A percentile compares a stretch with the other conserved stretches of the same genome.
phyloP scores from a whole-genome alignment of 495 filamentous ascomycete species.

The Trichoderma erinaceum region DNA sequence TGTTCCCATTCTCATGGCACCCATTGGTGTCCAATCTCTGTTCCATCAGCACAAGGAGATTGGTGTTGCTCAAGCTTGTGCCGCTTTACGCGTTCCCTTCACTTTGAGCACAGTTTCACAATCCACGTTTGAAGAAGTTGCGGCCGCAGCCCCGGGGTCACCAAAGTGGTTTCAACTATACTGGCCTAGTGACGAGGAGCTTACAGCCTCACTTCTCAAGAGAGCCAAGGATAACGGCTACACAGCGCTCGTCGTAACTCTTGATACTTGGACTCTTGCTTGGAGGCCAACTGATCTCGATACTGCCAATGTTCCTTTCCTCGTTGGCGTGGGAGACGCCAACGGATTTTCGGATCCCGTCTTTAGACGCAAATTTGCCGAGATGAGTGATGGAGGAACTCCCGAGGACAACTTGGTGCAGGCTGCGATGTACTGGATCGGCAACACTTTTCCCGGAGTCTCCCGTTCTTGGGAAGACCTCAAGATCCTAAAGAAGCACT shows the following conservation, averaged over 20 bases:
- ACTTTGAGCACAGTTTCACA: conserved; percentile 45
- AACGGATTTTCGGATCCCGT: conserved; percentile 55
- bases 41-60: conserved; percentile 52
- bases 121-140: conserved; percentile 37
- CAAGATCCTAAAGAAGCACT: conserved; percentile 48
- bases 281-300: conserved; percentile 64
- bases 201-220: conserved; percentile 55
- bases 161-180: conserved; percentile 62
- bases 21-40: conserved; percentile 52
- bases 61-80: conserved; percentile 47
- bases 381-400: conserved; percentile 22
- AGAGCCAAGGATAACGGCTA: conserved; percentile 56
- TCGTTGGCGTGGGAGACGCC: conserved; percentile 41
- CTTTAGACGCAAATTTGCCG: conserved; percentile 42
- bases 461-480: conserved; percentile 55
- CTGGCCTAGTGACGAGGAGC: conserved; percentile 53
- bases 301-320: conserved; percentile 51
- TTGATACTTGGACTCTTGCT: conserved; percentile 53
- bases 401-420: conserved; percentile 23
- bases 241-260: conserved; percentile 52
- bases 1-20: conserved; percentile 51
- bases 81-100: conserved; percentile 47
- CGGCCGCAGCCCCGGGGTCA: conserved; percentile 18
- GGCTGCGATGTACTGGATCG: conserved; percentile 41
- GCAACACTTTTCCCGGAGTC: conserved; percentile 42